Evolutionary conservation across 1,284 basidiomycete species (phyloP), one percentile per base, ranked within the genome.

Genomic region (Vanrija sp.): DNA sequence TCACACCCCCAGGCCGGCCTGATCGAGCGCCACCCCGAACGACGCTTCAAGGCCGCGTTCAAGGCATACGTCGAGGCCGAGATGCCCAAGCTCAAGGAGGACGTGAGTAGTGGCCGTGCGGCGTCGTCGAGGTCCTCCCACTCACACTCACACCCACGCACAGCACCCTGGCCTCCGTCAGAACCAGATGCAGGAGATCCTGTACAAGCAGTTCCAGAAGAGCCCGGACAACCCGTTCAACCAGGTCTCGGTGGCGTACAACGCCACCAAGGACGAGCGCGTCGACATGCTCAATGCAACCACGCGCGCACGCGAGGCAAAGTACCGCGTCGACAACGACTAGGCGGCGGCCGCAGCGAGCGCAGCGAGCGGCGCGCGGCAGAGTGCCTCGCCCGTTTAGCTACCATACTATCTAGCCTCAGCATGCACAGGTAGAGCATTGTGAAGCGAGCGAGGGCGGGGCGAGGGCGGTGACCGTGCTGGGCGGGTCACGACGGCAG

Each of bases 11-110:
- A 88, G 73, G 94, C 93, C 6, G 90, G 88, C 38, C 82, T 83
- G 43, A 84, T 97, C 54, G 94, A 98, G 79, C 83, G 83, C 49
- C 94, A 98, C 81, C 94, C 94, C 49, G 94, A 98, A 84, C 82
- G 90, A 71, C 85, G 91, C 58, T 92, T 88, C 82, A 94, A 94
- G 85, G 91, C 86, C 40, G 89, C 92, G 6, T 93, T 89, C 65
- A 91, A 94, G 69, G 91, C 91, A 5, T 98, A 94, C 78, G 85
- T 89, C 69, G 93, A 97, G 65, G 81, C 85, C 4, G 89, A 96
- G 69, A 78, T 98, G 64, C 91, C 94, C 0, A 86, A 82, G 23
- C 65, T 88, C 59, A 86, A 83, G 71, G 77, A 83, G 62, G 91
- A 97, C 25, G 88, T 76, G 52, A 62, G 72, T 62, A 23, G 21